Evolutionary conservation across 2,329 filamentous ascomycete genomes (phyloP).

Genomic region (Tetracladium maxilliforme): DNA sequence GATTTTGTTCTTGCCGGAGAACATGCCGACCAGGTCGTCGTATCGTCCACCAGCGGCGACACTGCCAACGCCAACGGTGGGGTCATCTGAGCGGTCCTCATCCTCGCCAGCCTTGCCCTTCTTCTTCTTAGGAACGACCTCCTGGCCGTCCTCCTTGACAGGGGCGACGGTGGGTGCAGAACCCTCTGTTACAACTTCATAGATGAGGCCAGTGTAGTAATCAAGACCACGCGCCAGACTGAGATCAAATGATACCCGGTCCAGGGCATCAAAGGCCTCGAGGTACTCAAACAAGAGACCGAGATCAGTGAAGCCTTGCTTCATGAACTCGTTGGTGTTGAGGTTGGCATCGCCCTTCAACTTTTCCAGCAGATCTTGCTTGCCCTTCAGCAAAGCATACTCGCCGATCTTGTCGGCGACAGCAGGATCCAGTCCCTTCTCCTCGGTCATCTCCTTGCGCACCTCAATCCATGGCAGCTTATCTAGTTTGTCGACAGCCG

Average conservation of each 20-base stretch:
- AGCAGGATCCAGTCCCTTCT: conserved; percentile 65
- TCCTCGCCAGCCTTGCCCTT: conserved; percentile 34
- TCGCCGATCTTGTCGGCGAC: conserved; percentile 79
- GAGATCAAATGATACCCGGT: conserved; percentile 76
- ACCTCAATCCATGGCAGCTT: conserved; percentile 87
- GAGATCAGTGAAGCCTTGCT: conserved; percentile 71
- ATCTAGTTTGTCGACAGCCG: conserved; percentile 90
- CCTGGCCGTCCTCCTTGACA: conserved; percentile 17
- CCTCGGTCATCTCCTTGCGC: conserved; percentile 81
- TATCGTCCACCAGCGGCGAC: conserved; percentile 85
- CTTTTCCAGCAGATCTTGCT: conserved; percentile 56
- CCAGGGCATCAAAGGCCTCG: conserved; percentile 57
- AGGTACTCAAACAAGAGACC: conserved; percentile 69
- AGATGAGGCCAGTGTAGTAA: conserved; percentile 69
- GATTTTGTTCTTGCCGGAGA: conserved; percentile 69
- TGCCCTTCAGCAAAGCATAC: conserved; percentile 67
- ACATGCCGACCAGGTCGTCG: conserved; percentile 90
- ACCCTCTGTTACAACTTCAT: conserved; percentile 66
- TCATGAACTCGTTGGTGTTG: conserved; percentile 57
- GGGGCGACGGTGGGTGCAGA: conserved; percentile 39
- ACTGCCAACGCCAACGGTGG: conserved; percentile 72
- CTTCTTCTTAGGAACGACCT: conserved; percentile 30
- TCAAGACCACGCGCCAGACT: conserved; percentile 83
- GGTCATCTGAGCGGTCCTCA: conserved; percentile 60
- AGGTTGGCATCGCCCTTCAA: conserved; percentile 55